Base-by-base conservation (phyloP, 2,329 filamentous ascomycete genomes). In the Mycogone perniciosa region DNA sequence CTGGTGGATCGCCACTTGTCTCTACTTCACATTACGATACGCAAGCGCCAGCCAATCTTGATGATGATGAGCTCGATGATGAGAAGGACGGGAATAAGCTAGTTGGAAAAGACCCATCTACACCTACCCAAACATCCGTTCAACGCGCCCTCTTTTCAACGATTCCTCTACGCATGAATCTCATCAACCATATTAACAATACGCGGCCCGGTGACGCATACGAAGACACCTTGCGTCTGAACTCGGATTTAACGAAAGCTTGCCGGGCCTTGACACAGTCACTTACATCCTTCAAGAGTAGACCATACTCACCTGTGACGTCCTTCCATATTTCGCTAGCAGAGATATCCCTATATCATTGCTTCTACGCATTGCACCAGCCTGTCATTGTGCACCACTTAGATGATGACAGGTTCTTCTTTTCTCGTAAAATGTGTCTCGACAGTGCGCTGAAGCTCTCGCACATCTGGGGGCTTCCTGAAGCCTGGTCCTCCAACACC, bases 281-380 rank as follows among this genome's bases (percentile, higher is more conserved):
- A 0, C 67, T 73, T 11, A 63, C 66, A 6, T 55, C 60, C 1
- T 64, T 76, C 5, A 62, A 68, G 39, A 60, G 57, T 2, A 65
- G 64, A 44, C 58, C 55, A 40, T n/a, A 44, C 51, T n/a, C 51
- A 41, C 50, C 38, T 6, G 58, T 69, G 20, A 63, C 57, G 11
- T 59, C 59, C 3, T 77, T 76, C 50, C 73, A 76, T 50, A 57
- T 71, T 7, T 67, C 68, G 1, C 53, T 75, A 6, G 65, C 67
- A 1, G 73, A 76, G 51, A 63, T 74, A 46, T 61, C 72, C 49
- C 62, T 72, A 3, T 73, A 76, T 48, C 72, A 72, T 26, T 75
- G 70, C 54, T 74, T 76, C 57, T 67, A 82, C 9, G 71, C 74
- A 0, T 71, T 85, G 0, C 80, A 85, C 54, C 74, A 77, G 35